phyloP scores from a whole-genome alignment of 345 rosid genomes.

The Ceriops zippeliana region DNA sequence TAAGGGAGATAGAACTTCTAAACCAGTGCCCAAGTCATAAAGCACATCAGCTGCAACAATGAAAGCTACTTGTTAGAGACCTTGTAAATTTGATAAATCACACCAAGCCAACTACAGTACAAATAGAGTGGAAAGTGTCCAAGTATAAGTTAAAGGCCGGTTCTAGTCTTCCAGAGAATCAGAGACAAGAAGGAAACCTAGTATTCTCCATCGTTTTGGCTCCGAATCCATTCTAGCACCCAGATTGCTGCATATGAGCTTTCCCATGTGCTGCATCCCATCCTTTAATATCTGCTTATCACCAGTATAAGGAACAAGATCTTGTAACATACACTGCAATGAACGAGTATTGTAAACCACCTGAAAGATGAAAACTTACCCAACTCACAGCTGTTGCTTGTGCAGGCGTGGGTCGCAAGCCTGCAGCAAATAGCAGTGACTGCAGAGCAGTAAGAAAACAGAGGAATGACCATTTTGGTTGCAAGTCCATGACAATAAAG shows the following conservation, averaged over 20 bases:
- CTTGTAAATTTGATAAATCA: constrained; percentile 3
- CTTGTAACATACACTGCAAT: not conserved
- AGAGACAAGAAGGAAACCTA: constrained; percentile 44
- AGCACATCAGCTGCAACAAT: constrained; percentile 78
- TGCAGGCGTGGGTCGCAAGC: constrained; percentile 89
- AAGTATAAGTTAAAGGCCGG: not conserved
- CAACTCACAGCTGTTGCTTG: constrained; percentile 95
- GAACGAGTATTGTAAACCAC: not conserved
- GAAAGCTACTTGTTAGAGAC: constrained; percentile 9
- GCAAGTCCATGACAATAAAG: not conserved
- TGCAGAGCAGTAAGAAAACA: constrained; percentile 55
- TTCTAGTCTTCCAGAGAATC: not conserved
- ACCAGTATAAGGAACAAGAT: constrained; percentile 5
- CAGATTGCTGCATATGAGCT: constrained; percentile 83
- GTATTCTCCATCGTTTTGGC: constrained; percentile 87
- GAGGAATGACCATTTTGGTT: constrained; percentile 11
- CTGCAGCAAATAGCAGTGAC: constrained; percentile 99
- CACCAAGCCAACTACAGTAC: constrained; percentile 3
- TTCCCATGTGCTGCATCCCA: constrained; percentile 96
- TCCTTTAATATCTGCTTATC: constrained; percentile 70
- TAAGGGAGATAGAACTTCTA: constrained; percentile 85
- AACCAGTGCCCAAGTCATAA: constrained; percentile 86
- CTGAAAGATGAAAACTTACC: constrained; percentile 44
- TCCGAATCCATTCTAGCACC: constrained; percentile 99
- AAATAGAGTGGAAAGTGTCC: constrained; percentile 2